Base-by-base conservation (phyloP, 2,329 filamentous ascomycete species). In the Curvularia verruculosa region DNA sequence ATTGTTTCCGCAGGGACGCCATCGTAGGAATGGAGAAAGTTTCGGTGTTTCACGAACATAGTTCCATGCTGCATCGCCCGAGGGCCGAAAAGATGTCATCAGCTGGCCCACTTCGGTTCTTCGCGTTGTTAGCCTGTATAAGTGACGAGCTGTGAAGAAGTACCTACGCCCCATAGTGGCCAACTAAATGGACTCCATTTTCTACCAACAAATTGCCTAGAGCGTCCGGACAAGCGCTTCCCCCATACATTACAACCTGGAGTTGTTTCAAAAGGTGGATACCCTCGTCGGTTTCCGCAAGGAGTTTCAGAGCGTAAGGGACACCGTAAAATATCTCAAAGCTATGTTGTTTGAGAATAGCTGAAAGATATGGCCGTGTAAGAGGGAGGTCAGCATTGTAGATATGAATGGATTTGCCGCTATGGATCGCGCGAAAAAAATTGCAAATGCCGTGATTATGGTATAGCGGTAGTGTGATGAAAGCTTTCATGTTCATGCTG, bases 281-380 rank as follows among this genome's bases (percentile, higher is more conserved):
- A 0, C 87, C 87, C 23, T 82, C 79, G 0, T 82, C 75, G 0
- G 81, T 81, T 68, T 89, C 87, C 0, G 83, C 81, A 3, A 89
- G 78, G 0, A 89, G 74, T 65, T 89, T 89, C 13, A 89, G 72
- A 0, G 84, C 83, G 61, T 89, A 89, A 0, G 87, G 87, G 0
- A 89, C 87, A 2, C 80, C 82, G 54, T 87, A 83, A 44, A 89
- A 83, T n/a, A 84, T 83, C 58, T 88, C 80, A 2, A 81, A 79
- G 3, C 78, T 45, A 47, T 67, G 61, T 21, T 63, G 49, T 3
- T 56, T 51, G 12, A 70, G 37, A 4, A 67, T 66, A 1, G 47
- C 59, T 13, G 59, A 62, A 3, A 69, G 48, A 39, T 65, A 54
- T 15, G 48, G 49, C 48, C 62, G 60, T 13, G 68, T 69, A 12